phyloP scores from a whole-genome alignment of 2,329 filamentous ascomycete species.

The Fusarium anthophilum region DNA sequence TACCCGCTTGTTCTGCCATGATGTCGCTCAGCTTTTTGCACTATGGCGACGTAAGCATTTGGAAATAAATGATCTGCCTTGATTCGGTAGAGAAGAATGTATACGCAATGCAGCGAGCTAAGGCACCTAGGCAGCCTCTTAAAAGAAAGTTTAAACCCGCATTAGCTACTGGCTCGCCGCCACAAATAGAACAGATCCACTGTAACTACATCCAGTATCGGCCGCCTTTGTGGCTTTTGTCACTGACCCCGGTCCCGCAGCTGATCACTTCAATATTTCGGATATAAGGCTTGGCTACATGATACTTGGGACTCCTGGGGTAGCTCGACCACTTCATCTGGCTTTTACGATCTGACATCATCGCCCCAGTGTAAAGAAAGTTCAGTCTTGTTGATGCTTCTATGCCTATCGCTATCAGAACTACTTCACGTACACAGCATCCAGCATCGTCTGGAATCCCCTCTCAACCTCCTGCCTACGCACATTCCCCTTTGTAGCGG shows the following conservation, averaged over 20 bases:
- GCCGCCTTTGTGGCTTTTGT: neutral
- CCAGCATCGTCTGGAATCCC: neutral
- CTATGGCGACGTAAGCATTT: neutral
- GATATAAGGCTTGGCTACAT: neutral
- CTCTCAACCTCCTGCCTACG: constrained; percentile 26
- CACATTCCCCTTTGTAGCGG: constrained; percentile 29
- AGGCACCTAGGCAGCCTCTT: neutral
- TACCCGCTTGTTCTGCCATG: neutral
- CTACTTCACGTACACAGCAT: neutral
- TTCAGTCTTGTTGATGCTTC: no score
- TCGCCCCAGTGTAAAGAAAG: neutral
- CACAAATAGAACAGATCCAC: no score
- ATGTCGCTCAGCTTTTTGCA: neutral
- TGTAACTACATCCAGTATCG: neutral
- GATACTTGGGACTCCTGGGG: no score
- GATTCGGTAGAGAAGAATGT: neutral
- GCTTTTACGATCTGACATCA: neutral
- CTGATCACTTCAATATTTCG: no score
- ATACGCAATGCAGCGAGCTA: neutral
- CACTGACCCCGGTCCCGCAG: neutral
- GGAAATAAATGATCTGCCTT: neutral
- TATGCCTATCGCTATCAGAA: neutral
- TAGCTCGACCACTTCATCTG: accelerated
- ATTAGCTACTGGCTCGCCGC: neutral
- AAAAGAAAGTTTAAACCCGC: neutral